Conservation (phyloP, 139 green algal species). For the Chlamydomonas applanata region DNA sequence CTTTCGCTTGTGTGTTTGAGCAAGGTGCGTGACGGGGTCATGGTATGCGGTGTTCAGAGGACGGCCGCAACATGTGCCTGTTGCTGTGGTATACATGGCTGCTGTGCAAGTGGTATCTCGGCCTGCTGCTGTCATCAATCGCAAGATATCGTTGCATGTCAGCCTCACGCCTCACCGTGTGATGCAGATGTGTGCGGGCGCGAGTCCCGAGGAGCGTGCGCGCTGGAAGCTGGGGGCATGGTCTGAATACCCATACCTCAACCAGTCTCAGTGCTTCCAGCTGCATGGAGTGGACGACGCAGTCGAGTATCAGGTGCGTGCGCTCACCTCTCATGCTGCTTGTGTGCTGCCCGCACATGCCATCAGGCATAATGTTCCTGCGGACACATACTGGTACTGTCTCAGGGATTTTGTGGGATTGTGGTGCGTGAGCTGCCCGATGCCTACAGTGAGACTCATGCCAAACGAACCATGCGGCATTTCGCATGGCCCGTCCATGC, state of each 20-base stretch:
- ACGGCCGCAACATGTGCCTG: background rate
- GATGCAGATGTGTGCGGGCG: conserved; percentile 84
- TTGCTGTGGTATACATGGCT: background rate
- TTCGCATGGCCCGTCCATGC: too few relatives aligned
- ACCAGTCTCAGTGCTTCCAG: conserved; percentile 77
- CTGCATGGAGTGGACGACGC: conserved; percentile 77
- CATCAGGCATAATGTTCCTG: too few relatives aligned
- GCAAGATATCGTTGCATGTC: too few relatives aligned
- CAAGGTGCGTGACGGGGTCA: too few relatives aligned
- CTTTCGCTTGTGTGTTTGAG: background rate
- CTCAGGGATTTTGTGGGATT: too few relatives aligned
- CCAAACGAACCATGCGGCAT: too few relatives aligned
- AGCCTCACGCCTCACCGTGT: background rate
- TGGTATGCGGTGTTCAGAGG: background rate
- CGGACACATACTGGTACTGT: too few relatives aligned
- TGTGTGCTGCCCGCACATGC: too few relatives aligned
- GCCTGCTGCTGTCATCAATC: too few relatives aligned
- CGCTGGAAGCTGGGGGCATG: conserved; percentile 62
- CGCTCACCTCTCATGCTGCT: conserved; percentile 96
- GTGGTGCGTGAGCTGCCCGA: too few relatives aligned
- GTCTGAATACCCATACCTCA: conserved; percentile 80
- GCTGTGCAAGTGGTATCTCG: too few relatives aligned
- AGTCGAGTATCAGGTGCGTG: conserved; percentile 91
- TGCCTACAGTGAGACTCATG: too few relatives aligned
- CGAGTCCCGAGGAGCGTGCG: conserved; percentile 59